Percentiles rank a stretch among this genome's conserved stretches.
phyloP scores from a whole-genome alignment of 1,139 yeast genomes.

The Magnusiomyces ingens region DNA sequence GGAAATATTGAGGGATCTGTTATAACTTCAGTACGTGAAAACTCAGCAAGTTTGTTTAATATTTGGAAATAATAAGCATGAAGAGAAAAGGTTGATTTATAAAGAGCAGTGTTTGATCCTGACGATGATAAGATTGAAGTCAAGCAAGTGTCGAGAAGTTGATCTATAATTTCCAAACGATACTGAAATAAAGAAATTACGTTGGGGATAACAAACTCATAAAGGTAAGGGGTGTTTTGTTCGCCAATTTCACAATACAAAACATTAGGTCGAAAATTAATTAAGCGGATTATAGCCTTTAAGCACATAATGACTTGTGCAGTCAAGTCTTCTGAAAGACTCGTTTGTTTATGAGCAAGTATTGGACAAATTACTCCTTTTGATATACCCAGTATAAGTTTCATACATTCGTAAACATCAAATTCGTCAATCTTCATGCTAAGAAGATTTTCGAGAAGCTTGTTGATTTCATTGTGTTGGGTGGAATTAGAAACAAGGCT shows the following conservation, averaged over 20 bases:
- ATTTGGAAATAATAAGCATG: not conserved
- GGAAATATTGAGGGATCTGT: too few relatives aligned
- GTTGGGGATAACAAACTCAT: not conserved
- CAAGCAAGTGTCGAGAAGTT: not conserved
- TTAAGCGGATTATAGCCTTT: not conserved
- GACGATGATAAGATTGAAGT: not conserved
- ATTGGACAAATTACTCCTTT: not conserved
- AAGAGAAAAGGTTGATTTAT: not conserved
- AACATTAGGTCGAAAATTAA: not conserved
- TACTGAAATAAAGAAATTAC: not conserved
- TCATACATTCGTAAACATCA: not conserved
- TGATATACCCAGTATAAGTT: not conserved
- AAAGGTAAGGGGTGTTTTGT: not conserved
- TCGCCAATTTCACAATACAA: not conserved
- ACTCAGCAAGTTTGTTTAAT: not conserved
- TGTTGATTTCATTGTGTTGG: not conserved
- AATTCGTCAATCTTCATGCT: not conserved
- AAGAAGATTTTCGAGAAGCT: not conserved
- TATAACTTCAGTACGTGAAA: not conserved
- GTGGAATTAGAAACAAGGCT: too few relatives aligned
- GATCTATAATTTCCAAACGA: too few relatives aligned
- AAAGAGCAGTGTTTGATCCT: not conserved
- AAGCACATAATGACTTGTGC: not conserved
- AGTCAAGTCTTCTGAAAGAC: not conserved
- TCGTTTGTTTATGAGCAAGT: not conserved